A percentile compares a stretch with the other conserved stretches of the same genome.
Conservation (phyloP, 768 basidiomycete species). For the Boletus speciosus region DNA sequence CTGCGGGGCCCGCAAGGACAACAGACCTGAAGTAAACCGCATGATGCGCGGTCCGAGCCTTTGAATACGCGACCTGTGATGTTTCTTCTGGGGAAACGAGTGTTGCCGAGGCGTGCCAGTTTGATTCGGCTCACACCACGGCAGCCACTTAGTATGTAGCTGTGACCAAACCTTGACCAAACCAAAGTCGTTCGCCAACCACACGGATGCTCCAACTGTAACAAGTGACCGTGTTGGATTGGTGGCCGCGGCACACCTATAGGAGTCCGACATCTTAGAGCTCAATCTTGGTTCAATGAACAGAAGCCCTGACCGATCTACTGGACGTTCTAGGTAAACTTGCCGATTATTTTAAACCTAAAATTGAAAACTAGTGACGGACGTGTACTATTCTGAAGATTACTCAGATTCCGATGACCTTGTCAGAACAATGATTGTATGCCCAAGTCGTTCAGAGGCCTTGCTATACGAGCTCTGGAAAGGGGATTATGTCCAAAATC, state of each 20-base stretch:
- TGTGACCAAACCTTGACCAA: background rate
- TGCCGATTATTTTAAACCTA: background rate
- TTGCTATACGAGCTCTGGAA: background rate
- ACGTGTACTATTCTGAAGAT: background rate
- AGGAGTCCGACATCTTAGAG: background rate
- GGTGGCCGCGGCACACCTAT: background rate
- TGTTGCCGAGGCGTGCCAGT: background rate
- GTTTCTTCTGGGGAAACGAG: background rate
- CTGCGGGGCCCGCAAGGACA: constrained; percentile 3
- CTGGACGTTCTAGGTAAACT: background rate
- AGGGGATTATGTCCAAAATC: background rate
- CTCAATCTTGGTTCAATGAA: background rate
- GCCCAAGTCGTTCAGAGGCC: background rate
- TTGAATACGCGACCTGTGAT: background rate
- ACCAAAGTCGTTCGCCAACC: background rate
- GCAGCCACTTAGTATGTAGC: too few species aligned
- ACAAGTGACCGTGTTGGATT: background rate
- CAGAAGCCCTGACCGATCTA: background rate
- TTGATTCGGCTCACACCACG: background rate
- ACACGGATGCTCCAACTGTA: background rate
- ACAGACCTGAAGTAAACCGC: constrained; percentile 12
- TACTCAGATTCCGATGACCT: background rate
- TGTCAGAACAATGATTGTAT: background rate
- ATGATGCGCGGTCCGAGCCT: constrained; percentile 1
- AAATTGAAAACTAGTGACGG: background rate